Evolutionary conservation across 2,329 filamentous ascomycete genomes (phyloP).

Genomic region (Beauveria pseudobassiana): DNA sequence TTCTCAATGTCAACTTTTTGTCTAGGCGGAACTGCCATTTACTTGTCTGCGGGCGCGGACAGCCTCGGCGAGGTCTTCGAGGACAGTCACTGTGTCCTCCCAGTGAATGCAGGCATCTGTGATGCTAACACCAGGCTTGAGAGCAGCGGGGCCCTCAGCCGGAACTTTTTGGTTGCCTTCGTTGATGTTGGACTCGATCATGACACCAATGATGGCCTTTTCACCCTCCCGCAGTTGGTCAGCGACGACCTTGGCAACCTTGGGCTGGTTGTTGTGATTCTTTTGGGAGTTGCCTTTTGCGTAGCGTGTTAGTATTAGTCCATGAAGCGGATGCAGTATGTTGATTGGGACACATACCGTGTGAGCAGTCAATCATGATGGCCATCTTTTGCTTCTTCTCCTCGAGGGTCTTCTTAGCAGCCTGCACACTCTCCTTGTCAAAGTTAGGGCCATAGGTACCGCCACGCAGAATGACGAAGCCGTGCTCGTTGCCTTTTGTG

Average conservation of each 20-base stretch:
- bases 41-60: slow-evolving; percentile 65
- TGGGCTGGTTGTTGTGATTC: slow-evolving; percentile 94
- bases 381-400: slow-evolving; percentile 81
- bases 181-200: slow-evolving; percentile 98
- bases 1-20: neutral
- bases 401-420: slow-evolving; percentile 66
- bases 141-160: slow-evolving; percentile 64
- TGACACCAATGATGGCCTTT: slow-evolving; percentile 84
- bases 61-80: slow-evolving; percentile 80
- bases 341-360: slow-evolving; percentile 51
- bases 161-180: slow-evolving; percentile 87
- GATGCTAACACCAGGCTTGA: slow-evolving; percentile 89
- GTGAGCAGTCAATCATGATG: slow-evolving; percentile 98
- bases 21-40: slow-evolving; percentile 26
- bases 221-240: slow-evolving; percentile 86
- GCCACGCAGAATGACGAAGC: slow-evolving; percentile 91
- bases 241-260: slow-evolving; percentile 73
- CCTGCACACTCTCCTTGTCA: slow-evolving; percentile 74
- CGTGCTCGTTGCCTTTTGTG: slow-evolving; percentile 91
- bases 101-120: slow-evolving; percentile 95
- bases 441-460: slow-evolving; percentile 91
- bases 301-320: neutral
- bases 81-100: slow-evolving; percentile 72
- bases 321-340: neutral
- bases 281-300: slow-evolving; percentile 83